phyloP scores from a whole-genome alignment of 1,139 yeast species.

The Blastobotrys proliferans region DNA sequence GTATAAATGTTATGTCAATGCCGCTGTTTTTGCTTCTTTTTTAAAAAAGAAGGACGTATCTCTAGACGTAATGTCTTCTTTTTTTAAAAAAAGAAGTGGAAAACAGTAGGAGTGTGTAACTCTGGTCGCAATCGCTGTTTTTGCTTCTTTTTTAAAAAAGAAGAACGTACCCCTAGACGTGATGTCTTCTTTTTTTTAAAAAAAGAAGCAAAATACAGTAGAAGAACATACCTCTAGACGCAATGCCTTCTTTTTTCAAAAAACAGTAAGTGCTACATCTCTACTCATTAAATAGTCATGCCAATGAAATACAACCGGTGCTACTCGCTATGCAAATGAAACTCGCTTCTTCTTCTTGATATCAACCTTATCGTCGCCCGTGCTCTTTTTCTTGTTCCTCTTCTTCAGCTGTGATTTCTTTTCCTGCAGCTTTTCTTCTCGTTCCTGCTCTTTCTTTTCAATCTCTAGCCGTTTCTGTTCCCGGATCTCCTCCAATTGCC shows the following conservation, averaged over 20 bases:
- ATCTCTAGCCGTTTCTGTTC: constrained; percentile 82
- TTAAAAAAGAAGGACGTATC: no score
- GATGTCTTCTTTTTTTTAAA: no score
- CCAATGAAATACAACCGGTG: neutral
- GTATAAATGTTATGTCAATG: neutral
- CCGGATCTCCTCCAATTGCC: constrained; percentile 84
- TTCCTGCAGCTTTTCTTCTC: constrained; percentile 63
- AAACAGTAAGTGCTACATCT: neutral
- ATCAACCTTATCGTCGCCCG: neutral
- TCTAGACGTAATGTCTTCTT: no score
- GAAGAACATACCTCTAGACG: neutral
- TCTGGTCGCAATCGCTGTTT: no score
- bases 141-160: no score
- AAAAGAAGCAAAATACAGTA: no score
- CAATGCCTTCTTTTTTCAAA: neutral
- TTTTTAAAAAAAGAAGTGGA: no score
- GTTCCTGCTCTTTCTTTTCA: constrained; percentile 73
- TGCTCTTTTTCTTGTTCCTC: constrained; percentile 34
- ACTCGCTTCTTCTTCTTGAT: constrained; percentile 22
- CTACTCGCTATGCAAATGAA: constrained; percentile 24
- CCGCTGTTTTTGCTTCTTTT: no score
- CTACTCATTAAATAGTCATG: no score
- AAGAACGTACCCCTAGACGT: no score
- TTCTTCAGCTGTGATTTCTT: constrained; percentile 75
- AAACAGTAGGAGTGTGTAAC: neutral